A percentile compares a stretch with the other conserved stretches of the same genome.
Conservation (phyloP, 345 rosid genomes). For the Eucalyptus brandiana region DNA sequence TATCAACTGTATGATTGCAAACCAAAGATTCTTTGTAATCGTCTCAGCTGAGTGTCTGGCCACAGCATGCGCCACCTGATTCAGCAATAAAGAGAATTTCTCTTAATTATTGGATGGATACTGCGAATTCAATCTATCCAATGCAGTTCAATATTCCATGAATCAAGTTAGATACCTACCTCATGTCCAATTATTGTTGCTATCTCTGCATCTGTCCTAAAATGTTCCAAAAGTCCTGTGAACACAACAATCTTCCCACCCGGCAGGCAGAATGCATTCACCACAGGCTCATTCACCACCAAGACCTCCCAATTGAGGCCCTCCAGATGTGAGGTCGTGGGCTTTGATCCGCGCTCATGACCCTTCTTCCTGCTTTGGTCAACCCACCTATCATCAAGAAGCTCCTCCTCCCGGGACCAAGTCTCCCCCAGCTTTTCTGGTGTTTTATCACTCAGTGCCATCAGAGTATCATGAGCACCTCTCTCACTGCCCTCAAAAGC, state of each 20-base stretch:
- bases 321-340: slow-evolving; percentile 57
- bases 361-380: slow-evolving; percentile 57
- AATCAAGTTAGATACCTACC: slow-evolving; percentile 42
- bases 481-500: slow-evolving; percentile 2
- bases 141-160: neutral
- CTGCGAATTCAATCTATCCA: neutral
- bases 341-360: slow-evolving; percentile 19
- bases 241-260: slow-evolving; percentile 91
- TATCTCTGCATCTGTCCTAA: slow-evolving; percentile 72
- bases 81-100: neutral
- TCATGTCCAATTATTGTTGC: slow-evolving; percentile 90
- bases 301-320: slow-evolving; percentile 86
- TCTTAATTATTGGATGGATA: neutral
- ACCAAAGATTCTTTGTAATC: slow-evolving; percentile 70
- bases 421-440: slow-evolving; percentile 12
- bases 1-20: slow-evolving; percentile 54
- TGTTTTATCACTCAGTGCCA: slow-evolving; percentile 19
- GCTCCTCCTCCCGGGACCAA: slow-evolving; percentile 66
- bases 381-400: slow-evolving; percentile 90
- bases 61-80: slow-evolving; percentile 87
- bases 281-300: slow-evolving; percentile 68
- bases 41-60: slow-evolving; percentile 76
- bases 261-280: slow-evolving; percentile 83
- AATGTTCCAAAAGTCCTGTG: slow-evolving; percentile 71
- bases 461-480: slow-evolving; percentile 22